Conservation (phyloP, 2,329 filamentous ascomycete species). For the Paracorniculantispora psalliotae region DNA sequence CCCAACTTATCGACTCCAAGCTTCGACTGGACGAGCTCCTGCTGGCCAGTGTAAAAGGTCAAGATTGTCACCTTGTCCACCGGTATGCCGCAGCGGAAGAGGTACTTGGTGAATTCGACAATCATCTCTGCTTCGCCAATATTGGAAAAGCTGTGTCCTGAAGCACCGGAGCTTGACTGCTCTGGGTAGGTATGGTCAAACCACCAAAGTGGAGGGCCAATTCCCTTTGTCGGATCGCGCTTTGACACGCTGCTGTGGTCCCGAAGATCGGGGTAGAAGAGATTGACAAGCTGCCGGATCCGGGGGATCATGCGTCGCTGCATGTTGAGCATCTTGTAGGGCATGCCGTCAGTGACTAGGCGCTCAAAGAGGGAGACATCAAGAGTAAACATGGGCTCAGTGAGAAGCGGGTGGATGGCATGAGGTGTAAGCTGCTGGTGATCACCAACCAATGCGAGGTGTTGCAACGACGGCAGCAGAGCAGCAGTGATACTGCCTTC, state of each 20-base stretch:
- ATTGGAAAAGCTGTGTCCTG: constrained; percentile 57
- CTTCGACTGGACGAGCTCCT: constrained; percentile 54
- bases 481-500: constrained; percentile 56
- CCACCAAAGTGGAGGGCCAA: constrained; percentile 33
- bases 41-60: constrained; percentile 85
- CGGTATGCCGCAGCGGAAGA: constrained; percentile 61
- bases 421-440: constrained; percentile 73
- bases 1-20: constrained; percentile 27
- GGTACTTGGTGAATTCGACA: constrained; percentile 64
- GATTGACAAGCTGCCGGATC: constrained; percentile 40
- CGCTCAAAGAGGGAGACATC: constrained; percentile 77
- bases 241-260: constrained; percentile 40
- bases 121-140: constrained; percentile 71
- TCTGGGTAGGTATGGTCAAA: constrained; percentile 57
- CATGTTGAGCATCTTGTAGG: constrained; percentile 58
- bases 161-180: constrained; percentile 54
- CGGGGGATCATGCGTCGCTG: constrained; percentile 58
- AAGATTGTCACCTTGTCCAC: constrained; percentile 67
- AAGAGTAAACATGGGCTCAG: constrained; percentile 57
- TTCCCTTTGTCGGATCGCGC: constrained; percentile 36
- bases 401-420: constrained; percentile 57
- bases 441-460: constrained; percentile 63
- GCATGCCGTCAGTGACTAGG: constrained; percentile 60
- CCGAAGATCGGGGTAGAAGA: constrained; percentile 40
- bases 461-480: constrained; percentile 46